Percentiles rank a stretch among this genome's conserved stretches.
Evolutionary conservation across 495 filamentous ascomycete genomes (phyloP).

Genomic region (Aspergillus heteromorphus): DNA sequence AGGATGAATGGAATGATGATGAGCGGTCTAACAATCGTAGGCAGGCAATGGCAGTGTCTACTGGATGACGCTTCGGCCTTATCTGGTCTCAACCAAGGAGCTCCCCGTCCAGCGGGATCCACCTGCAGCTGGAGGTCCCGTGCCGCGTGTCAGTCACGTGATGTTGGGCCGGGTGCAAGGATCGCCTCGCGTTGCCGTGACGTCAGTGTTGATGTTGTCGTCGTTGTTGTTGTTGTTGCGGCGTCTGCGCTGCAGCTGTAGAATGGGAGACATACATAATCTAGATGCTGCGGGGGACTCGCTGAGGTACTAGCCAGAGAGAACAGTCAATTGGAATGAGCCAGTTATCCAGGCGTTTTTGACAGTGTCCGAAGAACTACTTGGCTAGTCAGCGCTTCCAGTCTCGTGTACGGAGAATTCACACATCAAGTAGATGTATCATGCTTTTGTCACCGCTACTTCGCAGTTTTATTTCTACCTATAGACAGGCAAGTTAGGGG

Average conservation of each 20-base stretch:
- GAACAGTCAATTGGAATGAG: no score
- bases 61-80: not conserved
- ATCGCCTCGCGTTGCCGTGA: not conserved
- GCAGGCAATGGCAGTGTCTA: not conserved
- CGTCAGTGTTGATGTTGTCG: conserved; percentile 4
- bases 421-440: not conserved
- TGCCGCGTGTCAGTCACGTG: conserved; percentile 20
- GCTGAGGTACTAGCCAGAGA: no score
- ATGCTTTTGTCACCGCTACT: not conserved
- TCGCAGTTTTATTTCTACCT: not conserved
- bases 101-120: conserved; percentile 5
- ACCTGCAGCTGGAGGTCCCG: conserved; percentile 1
- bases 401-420: no score
- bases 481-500: not conserved
- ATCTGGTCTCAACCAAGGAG: conserved; percentile 6
- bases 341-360: no score
- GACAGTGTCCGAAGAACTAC: no score
- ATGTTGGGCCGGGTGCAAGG: not conserved
- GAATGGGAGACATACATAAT: not conserved
- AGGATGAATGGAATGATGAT: not conserved
- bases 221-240: not conserved
- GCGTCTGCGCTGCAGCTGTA: not conserved
- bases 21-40: not conserved
- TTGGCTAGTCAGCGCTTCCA: no score
- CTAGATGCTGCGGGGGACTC: no score